Evolutionary conservation across 441 rosid species (phyloP).

Genomic region (Cnidoscolus chayamansa): DNA sequence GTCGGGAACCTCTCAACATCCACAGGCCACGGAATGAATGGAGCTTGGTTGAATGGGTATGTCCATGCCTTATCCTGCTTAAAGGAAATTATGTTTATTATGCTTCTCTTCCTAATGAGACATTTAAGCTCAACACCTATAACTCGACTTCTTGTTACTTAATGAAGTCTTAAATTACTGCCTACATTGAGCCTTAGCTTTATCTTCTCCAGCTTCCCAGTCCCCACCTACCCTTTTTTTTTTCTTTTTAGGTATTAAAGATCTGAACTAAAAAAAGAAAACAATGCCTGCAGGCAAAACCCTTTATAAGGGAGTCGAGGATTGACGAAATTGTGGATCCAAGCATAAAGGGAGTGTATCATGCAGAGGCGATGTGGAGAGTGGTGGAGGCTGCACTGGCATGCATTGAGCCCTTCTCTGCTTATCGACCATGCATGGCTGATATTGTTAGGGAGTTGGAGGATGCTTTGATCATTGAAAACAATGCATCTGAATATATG

Average conservation of each 20-base stretch:
- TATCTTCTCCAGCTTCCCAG: not conserved
- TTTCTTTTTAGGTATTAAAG: not conserved
- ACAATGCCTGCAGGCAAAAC: slow-evolving; percentile 53
- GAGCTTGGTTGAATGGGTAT: slow-evolving; percentile 88
- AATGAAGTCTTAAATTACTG: not conserved
- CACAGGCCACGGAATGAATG: slow-evolving; percentile 65
- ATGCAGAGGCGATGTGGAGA: slow-evolving; percentile 81
- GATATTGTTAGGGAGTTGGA: slow-evolving; percentile 68
- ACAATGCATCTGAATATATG: slow-evolving; percentile 82
- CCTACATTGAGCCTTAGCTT: not conserved
- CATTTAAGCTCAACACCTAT: not conserved
- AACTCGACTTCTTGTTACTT: too few species aligned
- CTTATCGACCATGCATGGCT: slow-evolving; percentile 55
- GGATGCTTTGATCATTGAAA: slow-evolving; percentile 73
- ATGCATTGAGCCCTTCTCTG: slow-evolving; percentile 66
- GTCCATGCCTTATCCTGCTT: slow-evolving; percentile 15
- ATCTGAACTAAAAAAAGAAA: slow-evolving; percentile 10
- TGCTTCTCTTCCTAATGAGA: not conserved
- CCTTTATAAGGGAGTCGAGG: slow-evolving; percentile 60
- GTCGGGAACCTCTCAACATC: slow-evolving; percentile 71
- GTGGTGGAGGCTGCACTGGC: slow-evolving; percentile 71
- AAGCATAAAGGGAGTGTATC: slow-evolving; percentile 60
- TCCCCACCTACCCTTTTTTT: not conserved
- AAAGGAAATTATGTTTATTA: not conserved
- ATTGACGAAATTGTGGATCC: slow-evolving; percentile 78